Evolutionary conservation across 2,329 filamentous ascomycete genomes (phyloP).

Genomic region (Boeremia lycopersici): DNA sequence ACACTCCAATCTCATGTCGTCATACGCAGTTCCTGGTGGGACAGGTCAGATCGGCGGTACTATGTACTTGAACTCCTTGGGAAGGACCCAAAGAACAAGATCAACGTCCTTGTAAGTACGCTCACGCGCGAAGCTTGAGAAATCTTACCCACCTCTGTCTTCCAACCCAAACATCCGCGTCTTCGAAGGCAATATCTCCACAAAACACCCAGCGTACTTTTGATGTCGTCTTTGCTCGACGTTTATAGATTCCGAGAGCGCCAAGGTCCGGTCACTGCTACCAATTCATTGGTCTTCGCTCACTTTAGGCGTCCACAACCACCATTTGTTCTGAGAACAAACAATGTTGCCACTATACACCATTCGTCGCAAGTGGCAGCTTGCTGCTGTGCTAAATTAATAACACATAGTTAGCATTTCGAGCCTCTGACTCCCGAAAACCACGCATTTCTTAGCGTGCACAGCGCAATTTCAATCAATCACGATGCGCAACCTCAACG

Average conservation of each 20-base stretch:
- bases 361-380: background rate
- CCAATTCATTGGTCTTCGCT: background rate
- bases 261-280: background rate
- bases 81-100: conserved; percentile 1
- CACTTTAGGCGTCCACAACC: conserved; percentile 1
- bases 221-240: background rate
- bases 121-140: conserved; percentile 18
- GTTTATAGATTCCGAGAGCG: background rate
- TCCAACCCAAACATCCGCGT: conserved; percentile 37
- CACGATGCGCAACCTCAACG: conserved; percentile 30
- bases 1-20: conserved; percentile 2
- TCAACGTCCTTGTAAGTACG: conserved; percentile 24
- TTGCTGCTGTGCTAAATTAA: background rate
- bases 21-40: conserved; percentile 21
- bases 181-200: conserved; percentile 51
- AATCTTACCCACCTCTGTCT: background rate
- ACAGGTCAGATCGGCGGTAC: conserved; percentile 22
- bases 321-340: background rate
- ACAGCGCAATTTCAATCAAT: background rate
- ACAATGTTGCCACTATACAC: background rate
- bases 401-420: no score
- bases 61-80: conserved; percentile 15
- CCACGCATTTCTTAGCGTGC: background rate
- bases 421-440: background rate
- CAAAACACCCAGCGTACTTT: no score